Evolutionary conservation across 805 yeast species (phyloP), one percentile per base, ranked within the genome.

Genomic region (Yarrowia sp.): DNA sequence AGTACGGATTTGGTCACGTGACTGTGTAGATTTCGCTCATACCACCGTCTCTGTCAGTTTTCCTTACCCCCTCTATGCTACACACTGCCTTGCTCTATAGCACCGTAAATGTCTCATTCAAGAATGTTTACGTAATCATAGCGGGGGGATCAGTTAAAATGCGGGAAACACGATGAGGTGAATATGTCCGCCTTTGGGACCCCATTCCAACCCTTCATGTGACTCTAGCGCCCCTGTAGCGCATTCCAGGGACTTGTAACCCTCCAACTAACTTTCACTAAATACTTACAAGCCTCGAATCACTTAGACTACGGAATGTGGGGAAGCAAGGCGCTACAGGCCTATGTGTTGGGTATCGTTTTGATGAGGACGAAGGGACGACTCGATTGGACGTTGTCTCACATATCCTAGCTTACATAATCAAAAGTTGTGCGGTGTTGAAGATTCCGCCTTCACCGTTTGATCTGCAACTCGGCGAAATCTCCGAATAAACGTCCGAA

Each of bases 61-160:
- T 36, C 38, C 2, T 1, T 10, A 5, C 5, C 38, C 13, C 13
- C 38, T 9, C 13, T 6, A 36, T 12, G n/a, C 8, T 36, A 36
- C 2, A 10, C 38, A 2, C 38, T 36, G 13, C 38, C 38, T 36
- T 36, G 38, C 38, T 36, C 9, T n/a, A 40, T n/a, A n/a, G 24
- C 24, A 43, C 17, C 38, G 52, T 47, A 30, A 55, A 55, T 55
- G 63, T 52, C 58, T 36, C 58, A 52, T 34, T 14, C 58, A 38
- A 19, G 43, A 52, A 52, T 38, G 58, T 15, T 4, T 17, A 9
- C 13, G 13, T 36, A 36, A 36, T 10, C 13, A 10, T 12, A 36
- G 38, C 38, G 2, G 10, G 1, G 38, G 38, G 10, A 3, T 8
- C 38, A 3, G 13, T 9, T 36, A 36, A 36, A 24, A 1, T 24